Evolutionary conservation across 495 filamentous ascomycete genomes (phyloP), one percentile per base, ranked within the genome.

Genomic region (Bombardia bombarda): DNA sequence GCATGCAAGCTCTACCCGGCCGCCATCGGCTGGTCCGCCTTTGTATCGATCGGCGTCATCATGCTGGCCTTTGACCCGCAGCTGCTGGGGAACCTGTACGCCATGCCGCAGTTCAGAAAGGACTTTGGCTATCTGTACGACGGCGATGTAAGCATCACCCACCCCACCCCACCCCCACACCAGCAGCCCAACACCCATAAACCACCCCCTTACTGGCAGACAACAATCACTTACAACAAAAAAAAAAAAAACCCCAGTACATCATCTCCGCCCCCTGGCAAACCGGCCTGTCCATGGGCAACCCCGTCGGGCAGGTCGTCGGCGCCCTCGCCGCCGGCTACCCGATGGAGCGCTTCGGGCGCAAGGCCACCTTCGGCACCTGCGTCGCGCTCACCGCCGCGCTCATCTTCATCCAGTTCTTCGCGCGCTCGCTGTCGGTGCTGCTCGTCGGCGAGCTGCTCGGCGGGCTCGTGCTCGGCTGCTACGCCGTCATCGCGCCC

Each of bases 331-430:
- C 66, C 33, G 68, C 66, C 16, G 70, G 66, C 31, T 62, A 75
- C 54, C 58, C 68, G 12, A 49, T 67, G 56, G 59, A 75, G 52
- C 42, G 66, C 47, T 67, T 63, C 53, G 63, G 74, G 41, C 50
- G 69, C 14, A 68, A 67, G 34, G 58, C 48, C 59, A 68, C 70
- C 0, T 70, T 73, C 25, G 62, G 68, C 26, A 47, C 28, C 4
- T 69, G 65, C 25, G 57, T 72, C 20, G 35, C 55, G 7, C 33
- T 68, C 16, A 74, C 70, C 18, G 65, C 61, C 3, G 58, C 58
- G 16, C 65, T 77, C 12, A 62, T 80, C 45, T 78, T 77, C 48
- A 71, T 78, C 28, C 74, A 74, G 42, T 77, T 78, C 62, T 80
- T 78, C 45, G 74, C 72, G 4, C 65, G 63, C 17, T 65, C 58